These are phyloP conservation scores for Akanthomyces muscarius DNA, from an alignment of 2,329 filamentous ascomycete species.

Conservation along the genomic window DNA sequence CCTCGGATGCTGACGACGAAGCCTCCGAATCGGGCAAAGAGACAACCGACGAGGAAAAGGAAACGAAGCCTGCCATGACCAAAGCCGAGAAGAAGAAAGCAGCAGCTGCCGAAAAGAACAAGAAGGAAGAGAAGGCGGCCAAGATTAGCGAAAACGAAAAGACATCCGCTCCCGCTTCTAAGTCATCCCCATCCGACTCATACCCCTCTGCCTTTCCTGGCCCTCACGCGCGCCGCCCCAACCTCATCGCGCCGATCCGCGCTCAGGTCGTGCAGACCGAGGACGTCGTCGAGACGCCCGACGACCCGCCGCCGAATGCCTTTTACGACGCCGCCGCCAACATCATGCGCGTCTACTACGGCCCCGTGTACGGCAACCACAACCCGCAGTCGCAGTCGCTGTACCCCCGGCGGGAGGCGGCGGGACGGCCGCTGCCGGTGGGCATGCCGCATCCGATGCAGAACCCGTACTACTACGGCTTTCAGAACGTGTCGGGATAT, in stretches of 20 bases:
- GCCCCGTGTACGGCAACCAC: slow-evolving; percentile 51
- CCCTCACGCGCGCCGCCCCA: slow-evolving; percentile 35
- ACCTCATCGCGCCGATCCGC: slow-evolving; percentile 45
- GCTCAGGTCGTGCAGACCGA: slow-evolving; percentile 52
- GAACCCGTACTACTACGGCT: slow-evolving; percentile 42
- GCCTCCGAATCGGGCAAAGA: slow-evolving; percentile 25
- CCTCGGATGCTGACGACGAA: slow-evolving; percentile 25
- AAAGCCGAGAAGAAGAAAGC: slow-evolving; percentile 14
- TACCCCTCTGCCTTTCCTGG: slow-evolving; percentile 28
- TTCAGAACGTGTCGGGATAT: slow-evolving; percentile 26
- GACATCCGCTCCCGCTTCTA: not conserved
- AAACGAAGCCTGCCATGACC: slow-evolving; percentile 15
- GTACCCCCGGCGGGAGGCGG: slow-evolving; percentile 40
- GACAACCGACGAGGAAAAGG: slow-evolving; percentile 10
- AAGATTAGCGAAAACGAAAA: slow-evolving; percentile 4
- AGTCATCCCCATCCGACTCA: not conserved
- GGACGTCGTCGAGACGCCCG: slow-evolving; percentile 47
- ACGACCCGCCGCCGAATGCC: slow-evolving; percentile 56
- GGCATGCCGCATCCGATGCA: slow-evolving; percentile 41
- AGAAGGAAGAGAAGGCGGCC: slow-evolving; percentile 20
- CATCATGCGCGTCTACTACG: slow-evolving; percentile 55
- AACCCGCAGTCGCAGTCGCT: slow-evolving; percentile 33
- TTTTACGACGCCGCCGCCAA: slow-evolving; percentile 53
- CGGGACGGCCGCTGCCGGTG: slow-evolving; percentile 33
- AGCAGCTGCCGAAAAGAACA: slow-evolving; percentile 2